Evolutionary conservation across 495 filamentous ascomycete genomes (phyloP).

Genomic region (Tuber magnatum): DNA sequence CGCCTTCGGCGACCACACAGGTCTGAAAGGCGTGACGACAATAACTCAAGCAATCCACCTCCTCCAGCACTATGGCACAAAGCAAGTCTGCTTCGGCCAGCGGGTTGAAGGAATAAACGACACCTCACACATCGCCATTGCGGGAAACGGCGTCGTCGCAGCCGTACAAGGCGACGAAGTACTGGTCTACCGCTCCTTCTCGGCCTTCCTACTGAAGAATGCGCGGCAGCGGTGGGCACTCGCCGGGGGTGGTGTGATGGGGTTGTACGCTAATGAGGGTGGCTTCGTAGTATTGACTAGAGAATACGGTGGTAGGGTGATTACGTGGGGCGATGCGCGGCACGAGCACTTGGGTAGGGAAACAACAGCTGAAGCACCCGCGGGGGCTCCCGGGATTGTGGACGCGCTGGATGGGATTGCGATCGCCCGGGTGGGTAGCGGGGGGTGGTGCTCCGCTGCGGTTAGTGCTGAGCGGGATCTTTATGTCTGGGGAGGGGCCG

Average conservation of each 20-base stretch:
- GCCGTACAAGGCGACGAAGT: background rate
- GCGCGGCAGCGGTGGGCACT: background rate
- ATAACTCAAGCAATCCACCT: background rate
- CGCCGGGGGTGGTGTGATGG: slow-evolving; percentile 7
- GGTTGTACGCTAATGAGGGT: slow-evolving; percentile 24
- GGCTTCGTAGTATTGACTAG: slow-evolving; percentile 23
- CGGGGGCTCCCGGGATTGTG: slow-evolving; percentile 20
- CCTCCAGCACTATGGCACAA: background rate
- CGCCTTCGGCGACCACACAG: slow-evolving; percentile 27
- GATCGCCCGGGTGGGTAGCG: slow-evolving; percentile 30
- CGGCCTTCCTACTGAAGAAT: background rate
- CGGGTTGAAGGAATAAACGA: background rate
- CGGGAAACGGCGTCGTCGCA: slow-evolving; percentile 27
- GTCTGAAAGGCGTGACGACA: slow-evolving; percentile 17
- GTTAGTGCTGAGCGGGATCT: slow-evolving; percentile 53
- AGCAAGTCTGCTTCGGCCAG: background rate
- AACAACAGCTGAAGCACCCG: background rate
- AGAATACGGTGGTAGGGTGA: slow-evolving; percentile 15
- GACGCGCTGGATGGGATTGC: slow-evolving; percentile 29
- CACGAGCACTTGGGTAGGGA: slow-evolving; percentile 24
- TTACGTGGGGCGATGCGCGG: slow-evolving; percentile 33
- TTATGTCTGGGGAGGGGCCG: slow-evolving; percentile 56
- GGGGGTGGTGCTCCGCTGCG: slow-evolving; percentile 54
- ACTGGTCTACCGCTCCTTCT: background rate
- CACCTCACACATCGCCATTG: slow-evolving; percentile 22